Evolutionary conservation across 164 flowering plant genomes (phyloP).

Genomic region (Taxillus chinensis): DNA sequence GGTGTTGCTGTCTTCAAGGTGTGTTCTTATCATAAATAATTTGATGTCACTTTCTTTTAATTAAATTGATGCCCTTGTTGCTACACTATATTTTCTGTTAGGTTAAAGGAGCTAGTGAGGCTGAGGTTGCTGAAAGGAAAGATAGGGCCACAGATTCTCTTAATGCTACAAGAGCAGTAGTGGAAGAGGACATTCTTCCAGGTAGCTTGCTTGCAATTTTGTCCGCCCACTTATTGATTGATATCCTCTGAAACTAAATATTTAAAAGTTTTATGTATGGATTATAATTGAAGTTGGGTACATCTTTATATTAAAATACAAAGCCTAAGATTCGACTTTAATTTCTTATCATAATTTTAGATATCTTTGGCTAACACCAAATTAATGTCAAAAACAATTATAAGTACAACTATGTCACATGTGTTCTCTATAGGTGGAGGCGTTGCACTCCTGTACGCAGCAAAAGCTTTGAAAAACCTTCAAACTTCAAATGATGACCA

Average conservation of each 20-base stretch:
- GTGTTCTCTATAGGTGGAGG: too few species aligned
- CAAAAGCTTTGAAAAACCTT: constrained; percentile 54
- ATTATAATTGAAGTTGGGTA: constrained; percentile 3
- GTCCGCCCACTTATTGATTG: too few species aligned
- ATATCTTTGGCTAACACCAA: too few species aligned
- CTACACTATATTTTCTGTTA: constrained; percentile 12
- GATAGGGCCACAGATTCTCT: constrained; percentile 80
- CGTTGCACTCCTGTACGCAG: constrained; percentile 75
- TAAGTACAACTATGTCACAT: too few species aligned
- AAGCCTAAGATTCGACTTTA: too few species aligned
- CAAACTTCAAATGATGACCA: constrained; percentile 61
- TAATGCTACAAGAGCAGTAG: constrained; percentile 84
- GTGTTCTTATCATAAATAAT: too few species aligned
- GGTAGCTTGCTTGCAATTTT: constrained; percentile 31
- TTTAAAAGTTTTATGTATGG: too few species aligned
- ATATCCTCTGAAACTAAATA: too few species aligned
- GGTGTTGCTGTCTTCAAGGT: constrained; percentile 91
- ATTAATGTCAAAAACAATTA: too few species aligned
- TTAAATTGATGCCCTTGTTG: too few species aligned
- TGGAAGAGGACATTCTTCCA: constrained; percentile 90
- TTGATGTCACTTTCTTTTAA: too few species aligned
- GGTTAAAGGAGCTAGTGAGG: constrained; percentile 87
- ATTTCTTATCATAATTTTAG: too few species aligned
- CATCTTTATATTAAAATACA: constrained; percentile 64
- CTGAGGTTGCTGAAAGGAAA: constrained; percentile 84